phyloP scores from a whole-genome alignment of 352 stramenopile genomes.

The Phytopythium vexans region DNA sequence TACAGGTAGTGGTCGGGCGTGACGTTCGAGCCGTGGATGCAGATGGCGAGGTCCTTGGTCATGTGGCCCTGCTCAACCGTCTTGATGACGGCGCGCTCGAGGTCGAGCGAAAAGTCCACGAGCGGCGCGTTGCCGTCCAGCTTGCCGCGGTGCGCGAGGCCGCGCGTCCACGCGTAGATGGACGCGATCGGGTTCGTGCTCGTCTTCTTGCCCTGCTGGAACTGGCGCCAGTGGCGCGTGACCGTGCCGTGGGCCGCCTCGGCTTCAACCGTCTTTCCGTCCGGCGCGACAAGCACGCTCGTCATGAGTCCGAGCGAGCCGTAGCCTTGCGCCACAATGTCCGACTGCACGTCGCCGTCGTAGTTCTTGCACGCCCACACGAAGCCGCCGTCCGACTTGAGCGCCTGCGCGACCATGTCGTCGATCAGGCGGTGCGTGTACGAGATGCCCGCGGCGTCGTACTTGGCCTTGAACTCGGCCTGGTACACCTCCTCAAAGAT shows the following conservation, averaged over 20 bases:
- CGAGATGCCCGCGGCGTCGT: conserved; percentile 65
- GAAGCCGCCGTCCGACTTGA: conserved; percentile 88
- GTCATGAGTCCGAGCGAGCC: conserved; percentile 89
- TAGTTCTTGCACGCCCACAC: conserved; percentile 93
- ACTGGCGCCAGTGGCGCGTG: conserved; percentile 84
- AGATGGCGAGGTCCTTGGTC: conserved; percentile 87
- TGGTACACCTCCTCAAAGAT: conserved; percentile 89
- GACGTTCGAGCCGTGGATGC: conserved; percentile 70
- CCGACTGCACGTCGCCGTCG: conserved; percentile 88
- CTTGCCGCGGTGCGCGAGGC: conserved; percentile 79
- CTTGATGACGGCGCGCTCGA: conserved; percentile 74
- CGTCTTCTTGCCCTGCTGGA: conserved; percentile 85
- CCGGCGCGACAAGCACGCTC: conserved; percentile 73
- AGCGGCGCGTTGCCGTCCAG: conserved; percentile 81
- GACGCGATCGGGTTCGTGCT: conserved; percentile 88
- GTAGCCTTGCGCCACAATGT: conserved; percentile 87
- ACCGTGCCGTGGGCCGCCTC: conserved; percentile 89
- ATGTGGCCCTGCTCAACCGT: conserved; percentile 80
- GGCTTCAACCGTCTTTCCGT: conserved; percentile 86
- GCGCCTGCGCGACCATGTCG: conserved; percentile 88
- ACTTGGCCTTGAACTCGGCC: conserved; percentile 70
- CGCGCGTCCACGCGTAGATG: conserved; percentile 89
- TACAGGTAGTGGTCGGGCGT: conserved; percentile 81
- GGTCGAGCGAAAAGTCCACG: conserved; percentile 62
- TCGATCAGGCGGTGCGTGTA: conserved; percentile 89